Evolutionary conservation across 129 eudicot genomes (phyloP), one percentile per base, ranked within the genome.

Genomic region (Ambrosia trifida): DNA sequence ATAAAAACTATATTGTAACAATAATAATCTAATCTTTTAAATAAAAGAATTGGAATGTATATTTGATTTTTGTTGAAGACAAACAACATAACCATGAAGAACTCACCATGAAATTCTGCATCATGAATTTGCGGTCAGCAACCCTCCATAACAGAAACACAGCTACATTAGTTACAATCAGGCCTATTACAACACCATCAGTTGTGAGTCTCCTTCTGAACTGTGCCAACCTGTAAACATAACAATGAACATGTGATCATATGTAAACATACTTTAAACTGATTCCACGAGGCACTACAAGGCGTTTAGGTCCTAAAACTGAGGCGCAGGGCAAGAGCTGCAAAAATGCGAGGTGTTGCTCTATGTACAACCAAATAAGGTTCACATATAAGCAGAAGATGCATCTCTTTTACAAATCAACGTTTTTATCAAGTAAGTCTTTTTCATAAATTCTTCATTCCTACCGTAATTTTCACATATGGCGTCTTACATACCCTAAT

Each of bases 141-240:
- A 77, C 66, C 31, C 77, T 80, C 96, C 96, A 89, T 61, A 83
- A n/a, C 20, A 87, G 38, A 70, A 85, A 83, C 69, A 90, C 87
- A 46, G 91, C 95, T 28, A 86, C 91, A 78, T 93, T 93, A 59
- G 95, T 64, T 31, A 77, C 19, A 57, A 93, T 87, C 72, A 93
- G 58, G 62, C 95, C 92, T 72, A 81, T 61, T 65, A 93, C 81
- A 11, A 85, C 84, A 56, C 74, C 76, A 70, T 84, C 88, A 43
- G 80, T 36, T 59, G 88, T 73, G 47, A 86, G 79, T 77, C 84
- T 82, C 80, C 95, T 80, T 70, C 76, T 78, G 19, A 84, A 47
- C 78, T 81, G 71, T 54, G 87, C 73, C 53, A 53, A 36, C 96
- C 98, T 89, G 45, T 5, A 45, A 64, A 72, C 12, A 64, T 12